Conservation (phyloP, 805 yeast species). For the Cyberlindnera lachancei region DNA sequence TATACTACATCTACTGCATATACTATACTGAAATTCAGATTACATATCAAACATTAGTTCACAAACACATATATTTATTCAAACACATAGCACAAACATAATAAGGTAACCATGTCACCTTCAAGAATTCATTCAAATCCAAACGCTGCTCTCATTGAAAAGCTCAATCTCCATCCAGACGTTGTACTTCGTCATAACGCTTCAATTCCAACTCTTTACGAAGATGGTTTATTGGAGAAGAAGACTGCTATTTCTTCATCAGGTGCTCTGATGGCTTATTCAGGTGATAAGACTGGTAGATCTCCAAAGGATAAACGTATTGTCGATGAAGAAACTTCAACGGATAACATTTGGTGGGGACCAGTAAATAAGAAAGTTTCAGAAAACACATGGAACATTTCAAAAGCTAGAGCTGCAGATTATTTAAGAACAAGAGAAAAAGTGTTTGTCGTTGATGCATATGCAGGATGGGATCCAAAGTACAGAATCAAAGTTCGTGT, state of each 20-base stretch:
- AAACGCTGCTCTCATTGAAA: conserved; percentile 17
- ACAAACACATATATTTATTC: neutral
- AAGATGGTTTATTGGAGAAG: conserved; percentile 85
- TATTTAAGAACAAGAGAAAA: conserved; percentile 93
- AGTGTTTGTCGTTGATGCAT: conserved; percentile 92
- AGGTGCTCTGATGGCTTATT: conserved; percentile 93
- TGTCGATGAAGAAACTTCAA: conserved; percentile 87
- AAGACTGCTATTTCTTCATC: conserved; percentile 88
- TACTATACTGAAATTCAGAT: no score
- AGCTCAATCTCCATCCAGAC: conserved; percentile 48
- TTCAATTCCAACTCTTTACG: conserved; percentile 86
- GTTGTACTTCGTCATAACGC: conserved; percentile 82
- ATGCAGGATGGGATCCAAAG: conserved; percentile 98
- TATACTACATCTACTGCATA: no score
- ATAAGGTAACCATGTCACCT: no score
- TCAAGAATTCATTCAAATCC: conserved; percentile 16
- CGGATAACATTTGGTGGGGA: conserved; percentile 95
- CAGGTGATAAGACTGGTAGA: conserved; percentile 95
- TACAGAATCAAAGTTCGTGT: conserved; percentile 94
- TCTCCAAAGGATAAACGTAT: conserved; percentile 98
- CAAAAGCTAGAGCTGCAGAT: conserved; percentile 94
- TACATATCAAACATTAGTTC: no score
- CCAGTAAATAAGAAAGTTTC: conserved; percentile 95
- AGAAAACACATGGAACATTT: conserved; percentile 90
- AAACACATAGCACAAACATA: conserved; percentile 3